A percentile compares a stretch with the other conserved stretches of the same genome.
These are phyloP conservation scores for Vitis hybrid DNA, from an alignment of 177 flowering plant species.

Conservation along the genomic window DNA sequence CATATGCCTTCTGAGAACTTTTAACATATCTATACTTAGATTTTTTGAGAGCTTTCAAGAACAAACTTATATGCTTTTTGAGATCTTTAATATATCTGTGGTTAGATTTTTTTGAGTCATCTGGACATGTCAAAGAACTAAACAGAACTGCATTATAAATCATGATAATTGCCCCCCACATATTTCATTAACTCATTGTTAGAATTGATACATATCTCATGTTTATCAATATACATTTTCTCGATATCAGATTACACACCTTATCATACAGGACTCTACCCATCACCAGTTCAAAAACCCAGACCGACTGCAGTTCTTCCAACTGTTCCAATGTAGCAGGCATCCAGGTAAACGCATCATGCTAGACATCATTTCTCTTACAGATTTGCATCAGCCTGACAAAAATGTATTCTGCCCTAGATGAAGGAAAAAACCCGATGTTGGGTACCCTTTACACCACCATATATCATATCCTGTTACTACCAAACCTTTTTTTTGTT, in stretches of 20 bases:
- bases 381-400: conserved; percentile 8
- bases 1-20: too few relatives aligned
- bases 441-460: conserved; percentile 8
- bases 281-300: conserved; percentile 10
- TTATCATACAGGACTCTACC: not conserved
- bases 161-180: not conserved
- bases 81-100: too few relatives aligned
- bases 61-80: too few relatives aligned
- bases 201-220: conserved; percentile 1
- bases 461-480: not conserved
- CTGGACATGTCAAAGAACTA: too few relatives aligned
- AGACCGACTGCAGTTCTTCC: not conserved
- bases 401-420: conserved; percentile 4
- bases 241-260: not conserved
- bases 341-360: not conserved
- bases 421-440: not conserved
- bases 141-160: not conserved
- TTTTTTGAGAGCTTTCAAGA: too few relatives aligned
- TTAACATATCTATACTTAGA: too few relatives aligned
- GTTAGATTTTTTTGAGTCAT: too few relatives aligned
- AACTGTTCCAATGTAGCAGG: not conserved
- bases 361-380: conserved; percentile 5
- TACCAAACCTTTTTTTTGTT: not conserved
- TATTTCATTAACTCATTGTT: not conserved
- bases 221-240: conserved; percentile 17